Base-by-base conservation (phyloP, 148 eudicot genomes). In the Limonium bicolor region DNA sequence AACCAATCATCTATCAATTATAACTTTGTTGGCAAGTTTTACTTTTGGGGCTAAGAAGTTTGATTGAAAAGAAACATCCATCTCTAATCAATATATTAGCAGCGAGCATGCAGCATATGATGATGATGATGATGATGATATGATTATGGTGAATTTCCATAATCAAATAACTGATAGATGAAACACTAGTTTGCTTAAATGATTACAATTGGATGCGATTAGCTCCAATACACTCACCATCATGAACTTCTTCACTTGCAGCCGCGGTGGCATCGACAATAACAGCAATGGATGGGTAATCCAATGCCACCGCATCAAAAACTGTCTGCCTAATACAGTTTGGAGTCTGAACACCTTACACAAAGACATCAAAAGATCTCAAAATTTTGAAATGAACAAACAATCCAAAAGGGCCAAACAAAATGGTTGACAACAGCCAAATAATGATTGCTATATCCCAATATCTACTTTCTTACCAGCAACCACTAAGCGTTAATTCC, bases 221-320 rank as follows among this genome's bases (percentile, higher is more conserved):
- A 1, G 27, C 46, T n/a, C 8, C 26, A 16, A 53, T 45, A 22
- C 24, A 11, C 69, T 24, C 63, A 85, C 99, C 88, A 54, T 17
- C 23, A 63, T 92, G 99, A 53, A 92, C 54, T 41, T 92, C 83
- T 36, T 88, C 73, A 41, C 86, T 76, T 47, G 88, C 94, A 52
- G 86, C 95, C 56, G 95, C 95, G 6, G 99, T 92, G 49, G 90
- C 99, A 74, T 92, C 99, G 36, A 76, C 68, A 35, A 92, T 73
- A 36, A 85, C 95, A 11, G 79, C 63, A 44, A 92, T 86, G 34
- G 68, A 65, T 43, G 78, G 73, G 48, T 78, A 90, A 67, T 90
- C 86, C 66, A 78, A 59, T 47, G 95, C 94, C 12, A 85, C 99
- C 7, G 99, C 95, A 61, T 90, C 99, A 64, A 80, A 85, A 26